Percentiles rank a stretch among this genome's conserved stretches.
phyloP scores from a whole-genome alignment of 192 early-diverging fungal genomes.

The Entomortierella chlamydospora region DNA sequence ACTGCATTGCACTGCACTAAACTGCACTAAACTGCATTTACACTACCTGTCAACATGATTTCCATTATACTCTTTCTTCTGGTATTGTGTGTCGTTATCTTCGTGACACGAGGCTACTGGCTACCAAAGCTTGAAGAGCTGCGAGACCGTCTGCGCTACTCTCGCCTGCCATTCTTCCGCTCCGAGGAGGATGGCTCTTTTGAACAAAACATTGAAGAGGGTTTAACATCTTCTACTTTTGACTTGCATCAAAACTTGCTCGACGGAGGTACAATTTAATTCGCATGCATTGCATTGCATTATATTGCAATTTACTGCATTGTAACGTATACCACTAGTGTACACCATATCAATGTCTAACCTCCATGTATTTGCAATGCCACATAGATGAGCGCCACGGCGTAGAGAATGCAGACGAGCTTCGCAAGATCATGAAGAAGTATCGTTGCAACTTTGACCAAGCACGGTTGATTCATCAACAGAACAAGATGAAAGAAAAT shows the following conservation, averaged over 20 bases:
- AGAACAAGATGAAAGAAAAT: slow-evolving; percentile 66
- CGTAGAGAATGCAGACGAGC: slow-evolving; percentile 65
- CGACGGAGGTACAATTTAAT: slow-evolving; percentile 50
- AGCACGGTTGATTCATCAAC: slow-evolving; percentile 66
- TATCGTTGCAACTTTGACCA: slow-evolving; percentile 67
- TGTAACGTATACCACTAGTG: too few species aligned
- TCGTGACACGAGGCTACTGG: slow-evolving; percentile 35
- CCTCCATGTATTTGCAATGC: too few species aligned
- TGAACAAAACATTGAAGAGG: slow-evolving; percentile 67
- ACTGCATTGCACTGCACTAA: too few species aligned
- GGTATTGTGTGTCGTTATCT: slow-evolving; percentile 22
- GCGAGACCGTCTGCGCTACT: slow-evolving; percentile 56
- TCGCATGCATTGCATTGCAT: background rate
- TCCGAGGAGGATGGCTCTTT: slow-evolving; percentile 58
- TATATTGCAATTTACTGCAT: too few species aligned
- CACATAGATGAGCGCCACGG: slow-evolving; percentile 58
- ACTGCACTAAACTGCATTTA: too few species aligned
- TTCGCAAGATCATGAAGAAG: slow-evolving; percentile 65
- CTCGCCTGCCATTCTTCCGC: slow-evolving; percentile 60
- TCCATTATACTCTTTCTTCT: slow-evolving; percentile 32
- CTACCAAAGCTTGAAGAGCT: slow-evolving; percentile 32
- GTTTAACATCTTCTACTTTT: slow-evolving; percentile 65
- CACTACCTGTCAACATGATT: slow-evolving; percentile 23
- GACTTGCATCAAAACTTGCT: slow-evolving; percentile 63
- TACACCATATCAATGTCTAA: too few species aligned